Evolutionary conservation across 164 flowering plant genomes (phyloP).

Genomic region (Berberis thunbergii): DNA sequence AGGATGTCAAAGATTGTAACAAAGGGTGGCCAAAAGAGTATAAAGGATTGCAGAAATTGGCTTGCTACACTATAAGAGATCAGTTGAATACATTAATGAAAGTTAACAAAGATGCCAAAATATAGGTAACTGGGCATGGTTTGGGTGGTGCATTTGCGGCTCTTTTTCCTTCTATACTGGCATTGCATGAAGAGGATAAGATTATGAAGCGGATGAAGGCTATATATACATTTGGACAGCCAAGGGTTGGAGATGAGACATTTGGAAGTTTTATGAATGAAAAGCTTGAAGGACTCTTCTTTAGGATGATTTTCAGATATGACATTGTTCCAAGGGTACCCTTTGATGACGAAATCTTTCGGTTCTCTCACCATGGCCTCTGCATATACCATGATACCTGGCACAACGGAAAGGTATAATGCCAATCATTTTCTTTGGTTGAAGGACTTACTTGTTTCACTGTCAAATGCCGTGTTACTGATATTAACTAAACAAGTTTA

Average conservation of each 20-base stretch:
- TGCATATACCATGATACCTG: constrained; percentile 40
- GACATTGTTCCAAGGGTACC: constrained; percentile 62
- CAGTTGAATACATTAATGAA: constrained; percentile 21
- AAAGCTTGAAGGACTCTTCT: constrained; percentile 18
- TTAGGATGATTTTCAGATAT: constrained; percentile 44
- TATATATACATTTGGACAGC: constrained; percentile 58
- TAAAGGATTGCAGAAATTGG: constrained; percentile 11
- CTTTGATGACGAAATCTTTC: constrained; percentile 25
- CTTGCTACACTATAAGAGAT: constrained; percentile 45
- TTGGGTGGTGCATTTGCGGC: constrained; percentile 60
- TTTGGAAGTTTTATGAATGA: constrained; percentile 33
- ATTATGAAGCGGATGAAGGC: constrained; percentile 37
- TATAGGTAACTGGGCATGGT: constrained; percentile 65
- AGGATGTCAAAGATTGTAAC: constrained; percentile 13
- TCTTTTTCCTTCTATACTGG: constrained; percentile 40
- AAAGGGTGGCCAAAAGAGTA: constrained; percentile 43
- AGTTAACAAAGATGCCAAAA: constrained; percentile 19
- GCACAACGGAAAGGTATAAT: constrained; percentile 30
- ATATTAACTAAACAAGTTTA: not conserved
- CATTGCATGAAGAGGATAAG: constrained; percentile 30
- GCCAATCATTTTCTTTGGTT: not conserved
- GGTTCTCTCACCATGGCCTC: constrained; percentile 55
- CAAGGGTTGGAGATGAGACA: constrained; percentile 50
- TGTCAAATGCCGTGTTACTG: not conserved
- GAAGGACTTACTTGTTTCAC: not conserved